Conservation (phyloP, 768 basidiomycete species). For the Russula compacta region DNA sequence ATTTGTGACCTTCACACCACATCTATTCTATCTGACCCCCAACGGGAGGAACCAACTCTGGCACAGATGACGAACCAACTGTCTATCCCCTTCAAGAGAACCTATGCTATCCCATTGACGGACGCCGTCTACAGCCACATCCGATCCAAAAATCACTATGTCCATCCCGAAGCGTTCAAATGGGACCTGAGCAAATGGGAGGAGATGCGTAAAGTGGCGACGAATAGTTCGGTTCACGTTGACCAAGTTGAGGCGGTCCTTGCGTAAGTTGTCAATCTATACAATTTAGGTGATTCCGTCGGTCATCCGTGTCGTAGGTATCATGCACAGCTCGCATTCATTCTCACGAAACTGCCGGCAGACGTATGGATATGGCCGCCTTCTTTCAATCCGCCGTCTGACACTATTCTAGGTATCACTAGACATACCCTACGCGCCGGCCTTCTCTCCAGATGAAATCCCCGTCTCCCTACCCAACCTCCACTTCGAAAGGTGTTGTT, state of each 20-base stretch:
- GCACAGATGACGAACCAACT: constrained; percentile 67
- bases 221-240: constrained; percentile 44
- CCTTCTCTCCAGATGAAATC: constrained; percentile 47
- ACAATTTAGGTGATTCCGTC: not conserved
- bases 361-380: constrained; percentile 44
- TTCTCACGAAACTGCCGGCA: constrained; percentile 74
- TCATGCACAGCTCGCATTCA: constrained; percentile 80
- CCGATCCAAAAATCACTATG: constrained; percentile 46
- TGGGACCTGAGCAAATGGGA: constrained; percentile 70
- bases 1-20: not conserved
- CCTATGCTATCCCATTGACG: constrained; percentile 46
- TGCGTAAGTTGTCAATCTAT: constrained; percentile 39
- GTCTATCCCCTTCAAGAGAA: constrained; percentile 63
- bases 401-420: constrained; percentile 49
- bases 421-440: constrained; percentile 63
- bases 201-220: constrained; percentile 47
- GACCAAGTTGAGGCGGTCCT: constrained; percentile 44
- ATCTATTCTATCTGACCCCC: not conserved
- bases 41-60: not conserved
- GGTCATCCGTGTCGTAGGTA: constrained; percentile 46
- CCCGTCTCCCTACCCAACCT: constrained; percentile 64
- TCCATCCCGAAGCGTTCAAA: constrained; percentile 79
- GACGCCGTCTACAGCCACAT: constrained; percentile 57
- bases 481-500: constrained; percentile 69
- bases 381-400: not conserved